Evolutionary conservation across 306 rosid species (phyloP), one percentile per base, ranked within the genome.

Genomic region (Notholithocarpus densiflorus): DNA sequence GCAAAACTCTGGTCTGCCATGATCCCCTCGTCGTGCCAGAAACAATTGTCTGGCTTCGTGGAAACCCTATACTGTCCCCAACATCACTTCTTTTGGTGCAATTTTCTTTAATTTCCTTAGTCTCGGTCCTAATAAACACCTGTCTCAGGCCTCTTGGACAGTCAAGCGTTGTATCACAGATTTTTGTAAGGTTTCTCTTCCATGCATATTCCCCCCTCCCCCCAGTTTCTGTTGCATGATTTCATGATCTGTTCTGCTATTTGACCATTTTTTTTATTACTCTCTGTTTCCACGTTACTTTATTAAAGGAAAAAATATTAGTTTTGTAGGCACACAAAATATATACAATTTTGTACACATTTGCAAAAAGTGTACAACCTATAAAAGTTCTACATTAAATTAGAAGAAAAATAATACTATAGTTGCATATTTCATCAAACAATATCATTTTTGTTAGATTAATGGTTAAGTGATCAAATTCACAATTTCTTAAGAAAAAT

Each of bases 111-210:
- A 80, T 90, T 64, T 66, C 82, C 56, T 0, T 87, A 0, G 77
- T 70, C 29, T 68, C 93, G 3, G 89, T 83, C 70, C 24, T 80
- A 26, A 59, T 89, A 13, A 61, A 84, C 43, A 1, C 53, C 45
- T 73, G 79, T 57, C 86, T 92, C 71, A 84, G 3, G 71, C 92
- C 89, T 17, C 32, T 92, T 12, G 95, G 97, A 53, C 97, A 92
- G 75, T 83, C 93, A 80, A 68, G 84, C 27, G 45, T 90, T 57
- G 93, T 92, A n/a, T 78, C 97, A 14, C 91, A 90, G 18, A 87
- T 92, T 66, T 79, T 92, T 64, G 97, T 92, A 88, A 85, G 93
- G 17, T 79, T 86, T 72, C 24, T 60, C 5, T 51, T 53, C 73
- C 72, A 61, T 59, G n/a, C 34, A 1, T 54, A 26, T 34, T 19